These are phyloP conservation scores for Exophiala phaeomuriformis DNA, from an alignment of 2,329 filamentous ascomycete genomes.

Conservation along the genomic window DNA sequence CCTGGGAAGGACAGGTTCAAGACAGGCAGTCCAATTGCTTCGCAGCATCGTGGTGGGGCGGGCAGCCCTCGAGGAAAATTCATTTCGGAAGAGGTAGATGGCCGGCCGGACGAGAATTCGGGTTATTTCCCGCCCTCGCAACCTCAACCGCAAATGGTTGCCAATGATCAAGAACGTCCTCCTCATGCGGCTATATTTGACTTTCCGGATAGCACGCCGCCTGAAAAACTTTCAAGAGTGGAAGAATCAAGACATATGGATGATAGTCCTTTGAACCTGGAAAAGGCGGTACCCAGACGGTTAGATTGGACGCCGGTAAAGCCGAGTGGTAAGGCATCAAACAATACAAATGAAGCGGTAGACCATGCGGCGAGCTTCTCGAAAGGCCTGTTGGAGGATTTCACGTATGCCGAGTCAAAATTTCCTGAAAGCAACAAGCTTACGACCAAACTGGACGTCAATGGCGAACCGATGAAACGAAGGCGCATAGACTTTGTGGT, in stretches of 20 bases:
- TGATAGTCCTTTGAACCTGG: slow-evolving; percentile 30
- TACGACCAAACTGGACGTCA: background rate
- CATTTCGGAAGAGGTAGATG: background rate
- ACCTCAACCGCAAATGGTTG: background rate
- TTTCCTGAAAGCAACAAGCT: background rate
- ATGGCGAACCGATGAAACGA: slow-evolving; percentile 8
- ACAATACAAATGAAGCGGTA: background rate
- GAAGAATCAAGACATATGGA: too few relatives aligned
- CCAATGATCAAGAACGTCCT: background rate
- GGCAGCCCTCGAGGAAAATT: background rate
- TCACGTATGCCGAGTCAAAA: slow-evolving; percentile 2
- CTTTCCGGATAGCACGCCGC: background rate
- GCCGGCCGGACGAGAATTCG: background rate
- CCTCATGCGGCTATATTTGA: background rate
- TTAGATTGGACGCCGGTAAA: slow-evolving; percentile 62
- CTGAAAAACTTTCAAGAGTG: background rate
- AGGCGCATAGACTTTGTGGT: slow-evolving; percentile 16
- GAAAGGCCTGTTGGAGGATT: slow-evolving; percentile 7
- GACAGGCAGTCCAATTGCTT: background rate
- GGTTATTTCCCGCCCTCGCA: background rate
- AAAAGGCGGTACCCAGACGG: slow-evolving; percentile 49
- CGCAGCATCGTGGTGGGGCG: background rate
- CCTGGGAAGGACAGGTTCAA: slow-evolving; percentile 12
- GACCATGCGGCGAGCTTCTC: slow-evolving; percentile 1
- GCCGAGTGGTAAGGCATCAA: background rate